phyloP scores from a whole-genome alignment of 1,284 basidiomycete genomes.

The Amylostereum areolatum region DNA sequence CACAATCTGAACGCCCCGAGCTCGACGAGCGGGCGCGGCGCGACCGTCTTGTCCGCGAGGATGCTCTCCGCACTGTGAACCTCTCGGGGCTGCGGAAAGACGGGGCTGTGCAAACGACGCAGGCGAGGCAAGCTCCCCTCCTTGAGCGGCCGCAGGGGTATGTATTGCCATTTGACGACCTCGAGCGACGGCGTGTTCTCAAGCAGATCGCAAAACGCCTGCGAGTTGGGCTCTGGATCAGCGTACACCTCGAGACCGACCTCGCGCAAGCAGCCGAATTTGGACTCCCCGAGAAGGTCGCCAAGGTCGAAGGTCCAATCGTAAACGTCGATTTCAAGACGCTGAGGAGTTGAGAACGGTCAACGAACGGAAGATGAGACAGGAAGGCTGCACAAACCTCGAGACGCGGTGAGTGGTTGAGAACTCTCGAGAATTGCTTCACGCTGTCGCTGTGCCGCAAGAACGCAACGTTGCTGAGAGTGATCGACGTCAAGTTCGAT shows the following conservation, averaged over 20 bases:
- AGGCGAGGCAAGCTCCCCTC: slow-evolving; percentile 4
- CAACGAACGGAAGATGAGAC: neutral
- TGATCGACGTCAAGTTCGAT: slow-evolving; percentile 4
- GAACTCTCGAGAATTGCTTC: slow-evolving; percentile 4
- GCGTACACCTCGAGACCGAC: slow-evolving; percentile 7
- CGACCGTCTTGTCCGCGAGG: neutral
- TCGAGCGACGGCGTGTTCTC: slow-evolving; percentile 7
- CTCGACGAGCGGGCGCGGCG: slow-evolving; percentile 1
- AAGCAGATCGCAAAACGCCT: slow-evolving; percentile 1
- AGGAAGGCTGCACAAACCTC: slow-evolving; percentile 3
- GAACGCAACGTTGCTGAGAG: slow-evolving; percentile 4
- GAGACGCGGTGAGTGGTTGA: slow-evolving; percentile 6
- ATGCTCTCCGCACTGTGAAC: neutral
- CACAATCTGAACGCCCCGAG: slow-evolving; percentile 1
- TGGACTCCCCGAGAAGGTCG: slow-evolving; percentile 1
- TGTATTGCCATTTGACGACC: neutral
- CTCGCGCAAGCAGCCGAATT: slow-evolving; percentile 1
- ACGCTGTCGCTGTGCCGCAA: slow-evolving; percentile 6
- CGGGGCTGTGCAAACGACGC: neutral
- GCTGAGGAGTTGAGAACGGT: neutral
- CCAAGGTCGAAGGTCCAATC: slow-evolving; percentile 4
- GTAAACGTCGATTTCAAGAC: slow-evolving; percentile 2
- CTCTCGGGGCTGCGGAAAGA: neutral
- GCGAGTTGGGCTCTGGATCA: slow-evolving; percentile 3
- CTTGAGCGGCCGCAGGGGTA: neutral